These are phyloP conservation scores for Coemansia sp. DNA, from an alignment of 192 early-diverging fungal genomes.

Conservation along the genomic window DNA sequence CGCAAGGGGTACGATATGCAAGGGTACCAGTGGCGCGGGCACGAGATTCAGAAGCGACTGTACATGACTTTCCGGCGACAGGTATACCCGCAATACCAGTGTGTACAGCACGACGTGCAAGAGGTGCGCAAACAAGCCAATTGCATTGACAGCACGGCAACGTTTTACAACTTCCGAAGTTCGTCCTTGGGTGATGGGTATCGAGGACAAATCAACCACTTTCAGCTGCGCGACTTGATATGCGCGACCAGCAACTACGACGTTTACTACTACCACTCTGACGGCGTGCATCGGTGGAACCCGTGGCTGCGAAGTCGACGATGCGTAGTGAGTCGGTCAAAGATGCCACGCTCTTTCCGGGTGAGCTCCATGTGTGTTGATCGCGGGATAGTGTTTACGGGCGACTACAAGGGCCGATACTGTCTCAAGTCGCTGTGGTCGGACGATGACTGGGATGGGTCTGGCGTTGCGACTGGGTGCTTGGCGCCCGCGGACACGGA, in stretches of 20 bases:
- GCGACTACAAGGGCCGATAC: conserved; percentile 42
- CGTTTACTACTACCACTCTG: conserved; percentile 42
- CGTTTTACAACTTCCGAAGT: conserved; percentile 34
- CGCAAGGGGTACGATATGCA: conserved; percentile 57
- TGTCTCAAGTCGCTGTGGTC: conserved; percentile 27
- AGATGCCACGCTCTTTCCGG: conserved; percentile 26
- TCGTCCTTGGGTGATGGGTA: conserved; percentile 27
- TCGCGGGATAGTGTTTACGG: conserved; percentile 38
- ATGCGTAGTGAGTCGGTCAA: conserved; percentile 23
- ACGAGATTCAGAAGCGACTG: conserved; percentile 24
- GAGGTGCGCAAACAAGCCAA: conserved; percentile 24
- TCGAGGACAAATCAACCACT: conserved; percentile 44
- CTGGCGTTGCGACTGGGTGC: not conserved
- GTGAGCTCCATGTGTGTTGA: conserved; percentile 46
- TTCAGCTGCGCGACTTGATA: conserved; percentile 55
- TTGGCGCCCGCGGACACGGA: not conserved
- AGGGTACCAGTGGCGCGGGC: conserved; percentile 60
- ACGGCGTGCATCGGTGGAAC: conserved; percentile 45
- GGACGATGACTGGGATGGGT: not conserved
- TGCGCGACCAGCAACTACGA: conserved; percentile 50
- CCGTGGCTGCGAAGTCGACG: conserved; percentile 21
- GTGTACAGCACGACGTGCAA: conserved; percentile 49
- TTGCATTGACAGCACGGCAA: conserved; percentile 15
- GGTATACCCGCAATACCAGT: conserved; percentile 52
- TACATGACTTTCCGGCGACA: conserved; percentile 55